Evolutionary conservation across 1,139 yeast species (phyloP), one percentile per base, ranked within the genome.

Genomic region (Blastobotrys capitulatus): DNA sequence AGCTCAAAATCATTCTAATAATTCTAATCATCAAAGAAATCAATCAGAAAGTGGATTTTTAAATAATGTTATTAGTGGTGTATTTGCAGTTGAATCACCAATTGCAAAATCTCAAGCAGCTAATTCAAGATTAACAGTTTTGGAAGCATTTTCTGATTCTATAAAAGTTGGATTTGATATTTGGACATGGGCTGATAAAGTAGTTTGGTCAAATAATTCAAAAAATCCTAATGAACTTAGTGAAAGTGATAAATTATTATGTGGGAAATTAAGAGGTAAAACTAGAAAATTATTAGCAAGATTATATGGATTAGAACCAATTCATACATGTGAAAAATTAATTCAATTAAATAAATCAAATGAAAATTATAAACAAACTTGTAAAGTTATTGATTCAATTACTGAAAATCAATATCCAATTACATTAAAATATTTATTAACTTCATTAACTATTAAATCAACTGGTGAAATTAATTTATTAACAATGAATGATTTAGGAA

Each of bases 401-500:
- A 97, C 90, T 67, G 94, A 95, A 0, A 86, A 96, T 2, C 78
- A 87, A 54, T 85, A 95, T 0, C 87, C 83, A 52, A 60, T 80
- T 4, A 86, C 95, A 0, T 70, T 89, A 19, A 94, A 95, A 0
- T 75, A 77, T 55, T 66, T 88, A 8, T 69, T 86, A 54, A 74
- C 77, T 52, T 75, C 87, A 0, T 71, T 86, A 22, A 66, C 72
- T 15, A 64, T 72, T 38, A 66, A 81, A 39, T 37, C 3, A 37
- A n/a, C 40, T 52, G 72, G 74, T 9, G 69, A 66, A 2, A 61
- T 81, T 5, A 57, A 71, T 6, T 78, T 71, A 13, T 65, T 61
- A 25, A 22, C 25, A 5, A 7, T 4, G 7, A 7, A 4, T 4
- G 74, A 72, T 12, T 61, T 82, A 2, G 69, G 79, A 1, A 61